These are phyloP conservation scores for Drechmeria coniospora DNA, from an alignment of 2,329 filamentous ascomycete species.

Conservation along the genomic window DNA sequence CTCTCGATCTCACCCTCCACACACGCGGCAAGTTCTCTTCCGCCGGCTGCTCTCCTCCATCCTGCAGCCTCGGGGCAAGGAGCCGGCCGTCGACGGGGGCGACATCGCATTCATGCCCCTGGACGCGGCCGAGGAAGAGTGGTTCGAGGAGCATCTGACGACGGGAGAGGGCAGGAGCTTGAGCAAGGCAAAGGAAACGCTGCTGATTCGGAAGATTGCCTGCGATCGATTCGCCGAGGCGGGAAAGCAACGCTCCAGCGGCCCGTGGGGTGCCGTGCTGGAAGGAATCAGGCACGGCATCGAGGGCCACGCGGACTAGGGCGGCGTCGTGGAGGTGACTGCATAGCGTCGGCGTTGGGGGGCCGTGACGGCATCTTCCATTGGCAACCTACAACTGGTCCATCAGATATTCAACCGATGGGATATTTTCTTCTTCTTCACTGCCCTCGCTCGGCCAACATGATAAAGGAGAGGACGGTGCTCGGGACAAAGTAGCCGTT, in stretches of 20 bases:
- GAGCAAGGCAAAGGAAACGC: slow-evolving; percentile 53
- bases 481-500: too few relatives aligned
- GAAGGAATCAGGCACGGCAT: slow-evolving; percentile 35
- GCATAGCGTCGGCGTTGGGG: slow-evolving; percentile 4
- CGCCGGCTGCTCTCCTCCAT: slow-evolving; percentile 47
- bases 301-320: slow-evolving; percentile 15
- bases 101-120: slow-evolving; percentile 56
- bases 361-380: too few relatives aligned
- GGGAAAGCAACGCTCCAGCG: slow-evolving; percentile 25
- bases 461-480: too few relatives aligned
- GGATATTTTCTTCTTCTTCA: neutral
- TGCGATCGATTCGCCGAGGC: slow-evolving; percentile 42
- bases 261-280: slow-evolving; percentile 32
- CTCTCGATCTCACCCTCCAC: slow-evolving; percentile 46
- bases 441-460: too few relatives aligned
- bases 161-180: slow-evolving; percentile 48
- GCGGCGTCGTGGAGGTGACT: neutral
- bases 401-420: too few relatives aligned
- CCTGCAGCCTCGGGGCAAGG: too few relatives aligned
- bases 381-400: too few relatives aligned
- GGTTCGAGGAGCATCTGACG: slow-evolving; percentile 56
- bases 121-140: slow-evolving; percentile 52
- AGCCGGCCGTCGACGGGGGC: slow-evolving; percentile 14
- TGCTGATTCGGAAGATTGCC: slow-evolving; percentile 58
- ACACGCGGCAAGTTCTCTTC: slow-evolving; percentile 48